phyloP scores from a whole-genome alignment of 225 moss, liverwort and hornwort genomes.

The Bryoerythrophyllum caledonicum region DNA sequence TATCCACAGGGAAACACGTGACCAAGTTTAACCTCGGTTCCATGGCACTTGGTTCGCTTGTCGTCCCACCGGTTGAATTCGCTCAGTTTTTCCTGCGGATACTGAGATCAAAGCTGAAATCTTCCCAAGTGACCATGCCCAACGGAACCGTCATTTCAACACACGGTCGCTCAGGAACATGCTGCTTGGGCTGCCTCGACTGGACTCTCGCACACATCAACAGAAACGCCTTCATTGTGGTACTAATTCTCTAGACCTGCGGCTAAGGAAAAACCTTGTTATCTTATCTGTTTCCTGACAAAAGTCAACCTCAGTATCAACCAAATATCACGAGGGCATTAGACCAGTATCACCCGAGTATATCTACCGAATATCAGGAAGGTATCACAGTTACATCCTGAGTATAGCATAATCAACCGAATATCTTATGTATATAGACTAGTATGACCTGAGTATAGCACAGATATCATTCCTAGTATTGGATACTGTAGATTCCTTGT shows the following conservation, averaged over 20 bases:
- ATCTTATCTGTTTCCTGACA: no score
- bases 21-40: constrained; percentile 75
- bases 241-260: constrained; percentile 19
- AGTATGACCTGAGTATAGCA: no score
- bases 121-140: constrained; percentile 59
- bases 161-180: constrained; percentile 69
- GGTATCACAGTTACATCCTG: no score
- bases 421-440: no score
- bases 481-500: background rate
- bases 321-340: no score
- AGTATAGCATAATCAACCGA: no score
- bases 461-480: no score
- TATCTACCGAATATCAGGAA: no score
- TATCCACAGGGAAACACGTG: constrained; percentile 69
- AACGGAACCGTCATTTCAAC: constrained; percentile 72
- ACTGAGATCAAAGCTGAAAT: constrained; percentile 50
- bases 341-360: no score
- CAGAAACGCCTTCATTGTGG: constrained; percentile 80
- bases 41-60: constrained; percentile 77
- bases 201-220: constrained; percentile 80
- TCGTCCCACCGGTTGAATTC: constrained; percentile 74
- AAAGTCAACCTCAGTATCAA: no score
- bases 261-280: no score
- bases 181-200: constrained; percentile 87
- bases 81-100: constrained; percentile 62